Base-by-base conservation (phyloP, 2,329 filamentous ascomycete species). In the Alternaria postmessia region DNA sequence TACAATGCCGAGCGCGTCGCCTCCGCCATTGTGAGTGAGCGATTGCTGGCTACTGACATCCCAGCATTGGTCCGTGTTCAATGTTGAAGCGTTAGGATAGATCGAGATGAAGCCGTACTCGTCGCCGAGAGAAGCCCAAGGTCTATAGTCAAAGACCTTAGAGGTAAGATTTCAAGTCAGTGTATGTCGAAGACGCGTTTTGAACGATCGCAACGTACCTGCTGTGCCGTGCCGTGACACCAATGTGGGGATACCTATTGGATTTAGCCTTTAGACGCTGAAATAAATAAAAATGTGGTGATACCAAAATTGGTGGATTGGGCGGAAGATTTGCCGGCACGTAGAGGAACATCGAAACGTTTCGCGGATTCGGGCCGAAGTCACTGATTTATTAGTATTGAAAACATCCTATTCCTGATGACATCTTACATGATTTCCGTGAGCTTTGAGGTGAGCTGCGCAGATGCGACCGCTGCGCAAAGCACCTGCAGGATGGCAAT, bases 41-140 rank as follows among this genome's bases (percentile, higher is more conserved):
- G 73, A 72, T 48, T 70, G 60, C 46, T 74, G 74, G 60, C 71
- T 74, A 46, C 71, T 74, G 12, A 76, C 75, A 41, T 77, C 74
- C 74, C 74, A 77, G 63, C 76, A 78, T 38, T 75, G 67, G 51
- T 77, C 74, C 2, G 59, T 69, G 34, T 75, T 75, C 14, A 73
- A 66, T 3, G 68, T 70, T 16, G 49, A 41, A 41, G 49, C 11
- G 46, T 75, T 62, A 3, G 74, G 75, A 30, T 76, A 77, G 47
- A 77, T 75, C 4, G 71, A 65, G 38, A 77, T 76, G 63, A 77
- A 77, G n/a, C 73, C 72, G 42, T 76, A 75, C 36, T 67, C 57
- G 38, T 76, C 73, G 14, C 71, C 72, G 5, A 71, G 63, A 11
- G 70, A 62, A 18, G 75, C 74, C 63, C 73, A 77, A 6, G 69